Conservation (phyloP, 2,329 filamentous ascomycete species). For the Chaetomium sp. region DNA sequence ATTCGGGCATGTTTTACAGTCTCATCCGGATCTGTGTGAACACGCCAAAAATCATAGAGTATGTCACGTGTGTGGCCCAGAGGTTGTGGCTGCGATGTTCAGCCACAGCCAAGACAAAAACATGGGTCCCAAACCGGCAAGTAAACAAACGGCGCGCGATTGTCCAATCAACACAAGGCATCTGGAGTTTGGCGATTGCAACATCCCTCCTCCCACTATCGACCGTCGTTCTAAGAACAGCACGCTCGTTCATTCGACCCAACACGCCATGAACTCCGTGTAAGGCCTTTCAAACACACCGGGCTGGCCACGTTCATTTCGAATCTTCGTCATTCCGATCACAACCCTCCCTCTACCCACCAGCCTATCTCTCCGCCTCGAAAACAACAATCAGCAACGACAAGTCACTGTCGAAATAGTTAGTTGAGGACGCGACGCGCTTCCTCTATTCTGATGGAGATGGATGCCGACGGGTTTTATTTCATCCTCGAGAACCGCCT, state of each 20-base stretch:
- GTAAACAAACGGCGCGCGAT: constrained; percentile 23
- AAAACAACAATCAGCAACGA: neutral
- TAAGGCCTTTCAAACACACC: too few relatives aligned
- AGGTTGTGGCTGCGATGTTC: neutral
- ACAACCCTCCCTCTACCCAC: too few relatives aligned
- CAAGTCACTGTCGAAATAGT: neutral
- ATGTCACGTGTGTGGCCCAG: neutral
- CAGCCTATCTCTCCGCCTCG: neutral
- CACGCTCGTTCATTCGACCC: too few relatives aligned
- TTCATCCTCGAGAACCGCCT: constrained; percentile 64
- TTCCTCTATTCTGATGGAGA: neutral
- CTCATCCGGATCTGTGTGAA: too few relatives aligned
- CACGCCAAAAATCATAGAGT: too few relatives aligned
- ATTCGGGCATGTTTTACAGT: too few relatives aligned
- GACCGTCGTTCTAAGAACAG: neutral
- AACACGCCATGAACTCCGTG: too few relatives aligned
- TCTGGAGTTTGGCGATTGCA: constrained; percentile 11
- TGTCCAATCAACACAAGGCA: constrained; percentile 16
- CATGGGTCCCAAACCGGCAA: constrained; percentile 2
- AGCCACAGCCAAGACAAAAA: neutral
- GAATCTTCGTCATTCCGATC: too few relatives aligned
- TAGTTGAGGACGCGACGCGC: neutral
- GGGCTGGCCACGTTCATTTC: too few relatives aligned
- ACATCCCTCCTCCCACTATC: constrained; percentile 6
- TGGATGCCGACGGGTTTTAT: constrained; percentile 16